Evolutionary conservation across 2,329 filamentous ascomycete genomes (phyloP).

Genomic region (Neoascochyta sp.): DNA sequence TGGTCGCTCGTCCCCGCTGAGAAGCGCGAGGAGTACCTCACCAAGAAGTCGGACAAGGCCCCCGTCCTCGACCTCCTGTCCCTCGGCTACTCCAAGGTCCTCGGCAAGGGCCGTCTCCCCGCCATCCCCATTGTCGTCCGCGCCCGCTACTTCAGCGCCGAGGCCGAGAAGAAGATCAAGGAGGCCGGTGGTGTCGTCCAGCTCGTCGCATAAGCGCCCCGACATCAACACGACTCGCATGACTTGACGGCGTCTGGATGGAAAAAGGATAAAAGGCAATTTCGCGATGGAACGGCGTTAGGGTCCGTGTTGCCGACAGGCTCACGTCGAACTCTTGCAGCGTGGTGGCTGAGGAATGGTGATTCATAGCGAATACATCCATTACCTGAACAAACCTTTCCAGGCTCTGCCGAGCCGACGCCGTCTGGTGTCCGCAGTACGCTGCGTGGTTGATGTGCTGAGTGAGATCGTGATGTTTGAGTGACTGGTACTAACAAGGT

Average conservation of each 20-base stretch:
- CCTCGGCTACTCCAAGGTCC: slow-evolving; percentile 96
- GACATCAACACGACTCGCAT: slow-evolving; percentile 13
- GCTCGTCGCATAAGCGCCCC: slow-evolving; percentile 72
- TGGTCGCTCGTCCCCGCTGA: slow-evolving; percentile 93
- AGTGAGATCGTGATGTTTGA: slow-evolving; percentile 4
- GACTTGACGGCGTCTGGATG: slow-evolving; percentile 25
- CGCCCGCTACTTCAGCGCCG: slow-evolving; percentile 89
- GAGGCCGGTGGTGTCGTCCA: slow-evolving; percentile 94
- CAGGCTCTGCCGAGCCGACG: too few species aligned
- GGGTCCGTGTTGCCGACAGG: slow-evolving; percentile 26
- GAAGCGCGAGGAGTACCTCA: slow-evolving; percentile 88
- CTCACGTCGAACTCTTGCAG: slow-evolving; percentile 39
- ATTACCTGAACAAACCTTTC: slow-evolving; percentile 51
- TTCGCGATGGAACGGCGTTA: slow-evolving; percentile 19
- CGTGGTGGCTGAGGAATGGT: slow-evolving; percentile 53
- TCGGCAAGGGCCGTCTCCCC: slow-evolving; percentile 96
- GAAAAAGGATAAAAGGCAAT: slow-evolving; percentile 23
- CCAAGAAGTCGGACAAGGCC: slow-evolving; percentile 82
- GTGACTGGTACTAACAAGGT: too few species aligned
- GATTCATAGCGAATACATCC: slow-evolving; percentile 43
- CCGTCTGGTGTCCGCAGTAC: too few species aligned
- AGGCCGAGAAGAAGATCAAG: slow-evolving; percentile 99
- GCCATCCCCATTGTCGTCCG: slow-evolving; percentile 90
- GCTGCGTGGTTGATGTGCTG: neutral
- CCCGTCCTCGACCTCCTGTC: slow-evolving; percentile 97